Conservation (phyloP, 2,329 filamentous ascomycete genomes). For the Mariannaea sp. region DNA sequence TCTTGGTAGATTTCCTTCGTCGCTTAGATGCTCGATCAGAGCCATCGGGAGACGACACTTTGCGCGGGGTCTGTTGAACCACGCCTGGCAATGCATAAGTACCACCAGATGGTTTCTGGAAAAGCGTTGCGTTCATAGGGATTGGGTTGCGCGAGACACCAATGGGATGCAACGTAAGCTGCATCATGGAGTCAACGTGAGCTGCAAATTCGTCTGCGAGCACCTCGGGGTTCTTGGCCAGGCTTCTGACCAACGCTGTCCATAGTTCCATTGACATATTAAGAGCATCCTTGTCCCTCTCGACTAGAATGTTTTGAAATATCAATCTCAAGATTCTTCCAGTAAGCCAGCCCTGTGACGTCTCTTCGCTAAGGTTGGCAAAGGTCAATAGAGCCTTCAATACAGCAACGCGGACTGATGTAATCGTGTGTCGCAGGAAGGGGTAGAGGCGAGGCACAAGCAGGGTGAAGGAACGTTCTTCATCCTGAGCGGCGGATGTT, state of each 20-base stretch:
- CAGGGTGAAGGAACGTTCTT: constrained; percentile 87
- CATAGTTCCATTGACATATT: constrained; percentile 86
- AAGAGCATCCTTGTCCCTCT: constrained; percentile 83
- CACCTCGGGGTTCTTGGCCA: constrained; percentile 66
- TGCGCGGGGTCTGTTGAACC: constrained; percentile 48
- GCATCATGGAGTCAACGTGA: constrained; percentile 81
- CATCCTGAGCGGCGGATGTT: constrained; percentile 77
- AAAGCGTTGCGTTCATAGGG: constrained; percentile 86
- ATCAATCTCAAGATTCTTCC: constrained; percentile 85
- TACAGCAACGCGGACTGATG: constrained; percentile 90
- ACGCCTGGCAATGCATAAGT: constrained; percentile 67
- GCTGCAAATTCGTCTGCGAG: constrained; percentile 74
- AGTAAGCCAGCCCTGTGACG: constrained; percentile 89
- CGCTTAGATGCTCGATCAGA: constrained; percentile 72
- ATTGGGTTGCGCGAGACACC: constrained; percentile 90
- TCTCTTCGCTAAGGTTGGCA: constrained; percentile 78
- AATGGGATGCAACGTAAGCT: constrained; percentile 86
- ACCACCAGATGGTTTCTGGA: constrained; percentile 91
- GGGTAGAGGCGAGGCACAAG: constrained; percentile 93
- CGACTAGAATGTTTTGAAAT: constrained; percentile 94
- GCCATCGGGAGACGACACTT: constrained; percentile 57
- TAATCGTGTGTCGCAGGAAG: constrained; percentile 96
- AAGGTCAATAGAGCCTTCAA: constrained; percentile 93
- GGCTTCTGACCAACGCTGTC: constrained; percentile 73
- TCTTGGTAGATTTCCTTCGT: constrained; percentile 82